phyloP scores from a whole-genome alignment of 805 yeast species.

The Candida jianshihensis region DNA sequence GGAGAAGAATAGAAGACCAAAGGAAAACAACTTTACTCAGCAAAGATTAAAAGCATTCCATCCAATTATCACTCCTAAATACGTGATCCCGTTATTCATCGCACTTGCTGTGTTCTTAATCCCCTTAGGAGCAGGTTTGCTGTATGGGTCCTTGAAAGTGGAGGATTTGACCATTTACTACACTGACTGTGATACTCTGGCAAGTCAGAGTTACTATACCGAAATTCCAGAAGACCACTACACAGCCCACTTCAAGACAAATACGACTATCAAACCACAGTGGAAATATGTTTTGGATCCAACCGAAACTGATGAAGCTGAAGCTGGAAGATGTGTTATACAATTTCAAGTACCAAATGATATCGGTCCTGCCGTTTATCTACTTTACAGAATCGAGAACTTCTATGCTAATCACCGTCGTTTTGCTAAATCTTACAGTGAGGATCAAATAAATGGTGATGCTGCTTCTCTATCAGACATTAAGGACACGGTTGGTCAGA shows the following conservation, averaged over 20 bases:
- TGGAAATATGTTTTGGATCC: constrained; percentile 55
- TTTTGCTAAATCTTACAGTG: constrained; percentile 82
- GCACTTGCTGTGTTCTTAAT: constrained; percentile 74
- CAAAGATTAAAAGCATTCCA: constrained; percentile 50
- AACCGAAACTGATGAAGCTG: constrained; percentile 35
- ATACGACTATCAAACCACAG: constrained; percentile 41
- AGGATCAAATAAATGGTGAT: constrained; percentile 75
- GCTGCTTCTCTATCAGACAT: constrained; percentile 51
- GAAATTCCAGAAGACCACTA: constrained; percentile 54
- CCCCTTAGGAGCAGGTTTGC: constrained; percentile 82
- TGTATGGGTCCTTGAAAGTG: constrained; percentile 63
- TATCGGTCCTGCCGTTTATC: constrained; percentile 64
- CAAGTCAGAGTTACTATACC: constrained; percentile 36
- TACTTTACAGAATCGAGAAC: constrained; percentile 80
- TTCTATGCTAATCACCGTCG: constrained; percentile 94
- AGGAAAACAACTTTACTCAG: constrained; percentile 70
- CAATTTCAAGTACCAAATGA: constrained; percentile 68
- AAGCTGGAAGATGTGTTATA: constrained; percentile 57
- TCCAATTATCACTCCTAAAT: constrained; percentile 85
- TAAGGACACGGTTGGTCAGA: constrained; percentile 39
- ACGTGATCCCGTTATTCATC: constrained; percentile 78
- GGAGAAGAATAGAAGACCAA: constrained; percentile 56
- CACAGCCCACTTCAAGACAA: constrained; percentile 46
- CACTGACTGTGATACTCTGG: constrained; percentile 55
- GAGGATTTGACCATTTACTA: constrained; percentile 72